Conservation (phyloP, 2,329 filamentous ascomycete genomes). For the Onygenales sp. region DNA sequence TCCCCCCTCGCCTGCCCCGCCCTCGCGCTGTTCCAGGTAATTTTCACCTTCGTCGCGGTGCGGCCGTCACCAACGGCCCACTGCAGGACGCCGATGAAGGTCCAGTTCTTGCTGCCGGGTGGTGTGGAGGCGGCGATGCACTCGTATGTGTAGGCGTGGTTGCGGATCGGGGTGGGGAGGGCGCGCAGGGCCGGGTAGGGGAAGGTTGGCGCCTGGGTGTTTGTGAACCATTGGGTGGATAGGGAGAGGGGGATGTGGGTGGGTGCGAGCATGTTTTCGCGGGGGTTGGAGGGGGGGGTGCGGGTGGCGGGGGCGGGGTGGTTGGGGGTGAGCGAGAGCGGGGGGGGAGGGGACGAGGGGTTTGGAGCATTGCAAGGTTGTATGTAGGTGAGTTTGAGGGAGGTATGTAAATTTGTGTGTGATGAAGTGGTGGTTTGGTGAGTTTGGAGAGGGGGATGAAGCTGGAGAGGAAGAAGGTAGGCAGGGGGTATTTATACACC, state of each 20-base stretch:
- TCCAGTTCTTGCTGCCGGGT: constrained; percentile 5
- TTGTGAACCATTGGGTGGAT: constrained; percentile 21
- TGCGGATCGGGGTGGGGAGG: constrained; percentile 3
- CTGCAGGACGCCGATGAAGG: constrained; percentile 21
- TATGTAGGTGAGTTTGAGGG: no score
- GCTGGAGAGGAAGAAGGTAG: neutral
- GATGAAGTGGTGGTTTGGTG: neutral
- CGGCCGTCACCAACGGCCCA: constrained; percentile 19
- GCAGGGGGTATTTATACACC: neutral
- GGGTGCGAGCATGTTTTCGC: neutral
- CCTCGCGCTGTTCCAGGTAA: constrained; percentile 28
- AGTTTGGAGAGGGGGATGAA: neutral
- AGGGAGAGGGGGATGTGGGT: constrained; percentile 19
- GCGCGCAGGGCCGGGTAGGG: constrained; percentile 10
- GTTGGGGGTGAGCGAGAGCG: neutral
- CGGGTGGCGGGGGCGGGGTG: neutral
- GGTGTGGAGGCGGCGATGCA: constrained; percentile 9
- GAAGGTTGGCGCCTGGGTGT: constrained; percentile 15
- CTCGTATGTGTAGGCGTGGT: constrained; percentile 11
- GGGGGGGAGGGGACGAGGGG: no score
- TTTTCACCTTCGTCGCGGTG: constrained; percentile 22
- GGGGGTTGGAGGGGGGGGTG: neutral
- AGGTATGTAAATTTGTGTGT: neutral
- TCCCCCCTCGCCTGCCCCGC: constrained; percentile 20
- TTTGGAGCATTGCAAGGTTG: no score